phyloP scores from a whole-genome alignment of 768 basidiomycete species.

The Russula griseocarnosa region DNA sequence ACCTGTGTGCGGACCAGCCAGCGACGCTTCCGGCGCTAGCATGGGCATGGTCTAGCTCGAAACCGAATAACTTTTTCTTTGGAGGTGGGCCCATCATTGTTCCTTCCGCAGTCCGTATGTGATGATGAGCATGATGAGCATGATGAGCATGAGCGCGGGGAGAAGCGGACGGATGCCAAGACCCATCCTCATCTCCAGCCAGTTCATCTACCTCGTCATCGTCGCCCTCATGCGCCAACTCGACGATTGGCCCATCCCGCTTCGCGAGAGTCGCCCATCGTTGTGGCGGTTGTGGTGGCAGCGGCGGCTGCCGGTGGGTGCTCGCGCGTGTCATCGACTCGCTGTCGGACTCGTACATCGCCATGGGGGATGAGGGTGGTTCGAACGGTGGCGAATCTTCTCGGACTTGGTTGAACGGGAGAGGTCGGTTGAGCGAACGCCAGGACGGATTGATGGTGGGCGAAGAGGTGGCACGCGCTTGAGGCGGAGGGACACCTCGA shows the following conservation, averaged over 20 bases:
- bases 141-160: neutral
- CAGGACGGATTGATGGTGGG: slow-evolving; percentile 1
- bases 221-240: slow-evolving; percentile 2
- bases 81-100: slow-evolving; percentile 14
- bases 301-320: neutral
- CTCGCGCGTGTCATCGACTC: neutral
- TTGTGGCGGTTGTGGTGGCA: neutral
- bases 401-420: neutral
- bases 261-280: slow-evolving; percentile 15
- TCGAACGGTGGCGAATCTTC: slow-evolving; percentile 15
- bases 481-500: neutral
- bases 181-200: slow-evolving; percentile 13
- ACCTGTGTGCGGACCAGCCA: slow-evolving; percentile 12
- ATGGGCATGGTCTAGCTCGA: slow-evolving; percentile 1
- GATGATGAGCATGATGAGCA: neutral
- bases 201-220: slow-evolving; percentile 20
- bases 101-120: neutral
- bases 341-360: slow-evolving; percentile 15
- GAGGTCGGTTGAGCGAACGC: neutral
- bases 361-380: slow-evolving; percentile 13
- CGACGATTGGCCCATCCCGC: neutral
- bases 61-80: slow-evolving; percentile 24
- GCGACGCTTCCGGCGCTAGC: neutral
- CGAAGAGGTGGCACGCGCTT: neutral
- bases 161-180: slow-evolving; percentile 8